These are phyloP conservation scores for Trichoderma semiorbis DNA, from an alignment of 2,329 filamentous ascomycete species.

Conservation along the genomic window DNA sequence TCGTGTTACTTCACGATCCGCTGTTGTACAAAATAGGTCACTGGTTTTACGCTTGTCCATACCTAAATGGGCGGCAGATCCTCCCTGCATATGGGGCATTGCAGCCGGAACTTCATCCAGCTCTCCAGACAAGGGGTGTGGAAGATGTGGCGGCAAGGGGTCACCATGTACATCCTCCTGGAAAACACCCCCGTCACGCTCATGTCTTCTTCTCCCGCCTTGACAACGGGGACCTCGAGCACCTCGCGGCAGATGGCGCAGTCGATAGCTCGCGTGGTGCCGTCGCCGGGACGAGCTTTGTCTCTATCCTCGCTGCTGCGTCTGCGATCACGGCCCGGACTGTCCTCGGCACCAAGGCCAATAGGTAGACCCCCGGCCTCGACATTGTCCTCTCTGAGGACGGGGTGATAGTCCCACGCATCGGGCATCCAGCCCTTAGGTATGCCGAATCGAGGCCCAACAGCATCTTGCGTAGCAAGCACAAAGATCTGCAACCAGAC, in stretches of 20 bases:
- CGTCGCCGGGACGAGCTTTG: conserved; percentile 22
- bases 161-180: conserved; percentile 89
- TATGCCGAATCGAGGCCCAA: conserved; percentile 86
- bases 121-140: conserved; percentile 88
- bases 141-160: conserved; percentile 93
- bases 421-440: conserved; percentile 64
- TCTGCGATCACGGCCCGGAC: conserved; percentile 27
- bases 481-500: conserved; percentile 81
- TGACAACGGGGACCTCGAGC: conserved; percentile 81
- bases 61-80: conserved; percentile 75
- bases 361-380: conserved; percentile 80
- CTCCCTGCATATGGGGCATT: conserved; percentile 94
- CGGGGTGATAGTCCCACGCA: conserved; percentile 92
- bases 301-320: conserved; percentile 35
- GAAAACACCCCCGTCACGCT: conserved; percentile 69
- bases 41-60: neutral
- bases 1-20: neutral
- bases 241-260: conserved; percentile 94
- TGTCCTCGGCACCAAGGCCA: conserved; percentile 51
- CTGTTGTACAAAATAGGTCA: neutral
- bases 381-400: conserved; percentile 76
- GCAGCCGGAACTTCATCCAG: conserved; percentile 90
- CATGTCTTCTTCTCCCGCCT: conserved; percentile 51
- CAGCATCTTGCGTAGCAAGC: conserved; percentile 75
- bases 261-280: conserved; percentile 61